phyloP scores from a whole-genome alignment of 2,329 filamentous ascomycete genomes.

The Hypoxylon sp. region DNA sequence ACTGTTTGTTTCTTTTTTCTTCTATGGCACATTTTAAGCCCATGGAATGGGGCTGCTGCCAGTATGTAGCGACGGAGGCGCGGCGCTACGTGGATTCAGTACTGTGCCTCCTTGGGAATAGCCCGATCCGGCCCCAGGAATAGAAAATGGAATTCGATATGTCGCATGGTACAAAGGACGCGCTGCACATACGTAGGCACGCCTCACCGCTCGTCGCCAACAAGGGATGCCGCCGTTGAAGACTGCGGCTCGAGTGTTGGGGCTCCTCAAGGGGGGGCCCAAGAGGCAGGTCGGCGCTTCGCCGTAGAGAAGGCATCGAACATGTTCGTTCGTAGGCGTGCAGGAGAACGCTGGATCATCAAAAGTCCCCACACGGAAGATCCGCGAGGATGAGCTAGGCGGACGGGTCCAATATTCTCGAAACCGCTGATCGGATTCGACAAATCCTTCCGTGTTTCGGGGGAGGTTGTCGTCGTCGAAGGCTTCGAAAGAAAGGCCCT shows the following conservation, averaged over 20 bases:
- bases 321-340: neutral
- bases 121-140: conserved; percentile 11
- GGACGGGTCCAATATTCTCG: conserved; percentile 21
- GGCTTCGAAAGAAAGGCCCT: conserved; percentile 3
- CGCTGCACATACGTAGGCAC: neutral
- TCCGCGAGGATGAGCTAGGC: conserved; percentile 29
- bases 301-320: conserved; percentile 3
- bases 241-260: conserved; percentile 9
- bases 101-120: conserved; percentile 4
- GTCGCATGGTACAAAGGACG: conserved; percentile 1
- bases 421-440: conserved; percentile 33
- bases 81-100: neutral
- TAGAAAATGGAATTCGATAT: conserved; percentile 18
- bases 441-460: conserved; percentile 41
- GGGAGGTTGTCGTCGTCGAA: conserved; percentile 12
- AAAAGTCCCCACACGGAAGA: conserved; percentile 29
- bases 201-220: conserved; percentile 21
- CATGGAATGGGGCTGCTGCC: neutral
- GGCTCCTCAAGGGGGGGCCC: neutral
- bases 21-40: neutral
- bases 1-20: neutral
- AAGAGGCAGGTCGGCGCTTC: conserved; percentile 11
- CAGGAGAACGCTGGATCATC: neutral
- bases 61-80: neutral
- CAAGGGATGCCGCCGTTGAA: conserved; percentile 3